These are phyloP conservation scores for Alternaria infectoria DNA, from an alignment of 2,329 filamentous ascomycete species.

Conservation along the genomic window DNA sequence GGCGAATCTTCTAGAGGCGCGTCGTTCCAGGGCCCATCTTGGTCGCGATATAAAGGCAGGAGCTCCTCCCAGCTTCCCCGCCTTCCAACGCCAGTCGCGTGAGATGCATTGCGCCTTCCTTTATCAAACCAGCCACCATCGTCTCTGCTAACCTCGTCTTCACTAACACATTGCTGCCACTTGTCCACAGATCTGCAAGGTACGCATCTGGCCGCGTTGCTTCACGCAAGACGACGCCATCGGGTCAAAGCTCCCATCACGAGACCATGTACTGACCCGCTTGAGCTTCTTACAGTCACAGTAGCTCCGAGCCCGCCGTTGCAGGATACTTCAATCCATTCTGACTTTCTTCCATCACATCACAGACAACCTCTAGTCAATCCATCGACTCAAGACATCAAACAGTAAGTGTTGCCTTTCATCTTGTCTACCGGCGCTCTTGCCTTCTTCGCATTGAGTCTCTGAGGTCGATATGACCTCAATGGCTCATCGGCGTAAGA, in stretches of 20 bases:
- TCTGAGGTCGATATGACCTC: background rate
- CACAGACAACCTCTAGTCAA: conserved; percentile 15
- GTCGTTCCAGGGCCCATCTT: conserved; percentile 3
- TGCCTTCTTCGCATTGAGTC: conserved; percentile 9
- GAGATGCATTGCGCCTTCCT: conserved; percentile 17
- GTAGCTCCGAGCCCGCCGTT: conserved; percentile 31
- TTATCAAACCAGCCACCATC: conserved; percentile 19
- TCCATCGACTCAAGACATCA: conserved; percentile 17
- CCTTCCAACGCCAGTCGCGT: conserved; percentile 18
- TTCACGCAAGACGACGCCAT: conserved; percentile 27
- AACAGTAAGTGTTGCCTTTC: conserved; percentile 38
- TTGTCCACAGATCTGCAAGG: conserved; percentile 32
- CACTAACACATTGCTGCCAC: conserved; percentile 2
- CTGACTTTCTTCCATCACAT: conserved; percentile 18
- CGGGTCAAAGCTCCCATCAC: conserved; percentile 43
- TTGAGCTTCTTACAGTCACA: conserved; percentile 21
- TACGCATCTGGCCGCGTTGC: conserved; percentile 27
- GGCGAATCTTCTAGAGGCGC: conserved; percentile 17
- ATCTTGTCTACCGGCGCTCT: background rate
- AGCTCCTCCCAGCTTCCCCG: conserved; percentile 21
- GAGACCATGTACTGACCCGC: conserved; percentile 43
- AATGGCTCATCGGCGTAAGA: background rate
- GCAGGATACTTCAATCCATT: conserved; percentile 36
- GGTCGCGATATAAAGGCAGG: conserved; percentile 17
- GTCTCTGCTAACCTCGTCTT: background rate